A percentile compares a stretch with the other conserved stretches of the same genome.
Conservation (phyloP, 768 basidiomycete species). For the Termitomyces sp. region DNA sequence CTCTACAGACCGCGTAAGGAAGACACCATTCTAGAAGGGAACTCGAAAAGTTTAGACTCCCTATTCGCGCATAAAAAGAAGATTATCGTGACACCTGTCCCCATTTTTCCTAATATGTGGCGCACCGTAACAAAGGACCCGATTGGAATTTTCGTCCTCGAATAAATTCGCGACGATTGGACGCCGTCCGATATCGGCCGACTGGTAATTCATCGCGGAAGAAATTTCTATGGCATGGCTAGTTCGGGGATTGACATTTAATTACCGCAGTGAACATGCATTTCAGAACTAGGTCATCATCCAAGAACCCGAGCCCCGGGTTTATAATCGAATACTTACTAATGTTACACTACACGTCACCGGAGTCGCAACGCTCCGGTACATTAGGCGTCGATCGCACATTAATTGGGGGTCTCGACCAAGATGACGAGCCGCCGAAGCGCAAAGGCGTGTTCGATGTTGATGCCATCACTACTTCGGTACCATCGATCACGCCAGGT, state of each 20-base stretch:
- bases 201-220: too few species aligned
- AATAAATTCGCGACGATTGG: too few species aligned
- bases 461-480: conserved; percentile 1
- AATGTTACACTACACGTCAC: too few species aligned
- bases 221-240: too few species aligned
- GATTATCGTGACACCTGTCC: not conserved
- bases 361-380: not conserved
- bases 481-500: not conserved
- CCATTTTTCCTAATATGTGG: not conserved
- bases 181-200: too few species aligned
- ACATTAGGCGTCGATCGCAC: not conserved
- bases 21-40: not conserved
- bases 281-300: too few species aligned
- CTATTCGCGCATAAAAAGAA: not conserved
- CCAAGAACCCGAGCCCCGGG: too few species aligned
- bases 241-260: not conserved
- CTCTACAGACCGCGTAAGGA: not conserved
- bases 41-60: too few species aligned
- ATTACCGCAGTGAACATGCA: not conserved
- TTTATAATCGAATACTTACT: too few species aligned
- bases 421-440: not conserved
- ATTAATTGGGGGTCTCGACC: not conserved
- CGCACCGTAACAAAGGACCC: not conserved
- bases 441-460: not conserved
- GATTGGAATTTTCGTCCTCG: not conserved